phyloP scores from a whole-genome alignment of 805 yeast genomes.

The Candida tallmaniae region DNA sequence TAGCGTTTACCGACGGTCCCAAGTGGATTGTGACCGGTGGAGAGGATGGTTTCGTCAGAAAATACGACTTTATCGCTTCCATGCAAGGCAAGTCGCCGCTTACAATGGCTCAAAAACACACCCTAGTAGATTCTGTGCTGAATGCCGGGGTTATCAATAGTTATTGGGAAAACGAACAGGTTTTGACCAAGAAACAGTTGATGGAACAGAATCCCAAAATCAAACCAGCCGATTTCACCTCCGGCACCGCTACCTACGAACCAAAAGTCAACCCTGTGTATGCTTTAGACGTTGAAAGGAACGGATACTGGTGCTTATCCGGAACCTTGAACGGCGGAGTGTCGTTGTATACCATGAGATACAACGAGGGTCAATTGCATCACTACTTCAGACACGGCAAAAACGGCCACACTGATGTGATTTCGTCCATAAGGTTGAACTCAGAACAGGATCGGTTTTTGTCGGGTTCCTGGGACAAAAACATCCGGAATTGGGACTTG shows the following conservation, averaged over 20 bases:
- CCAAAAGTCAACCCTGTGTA: slow-evolving; percentile 81
- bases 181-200: slow-evolving; percentile 45
- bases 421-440: slow-evolving; percentile 66
- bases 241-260: slow-evolving; percentile 42
- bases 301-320: slow-evolving; percentile 77
- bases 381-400: slow-evolving; percentile 56
- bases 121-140: slow-evolving; percentile 77
- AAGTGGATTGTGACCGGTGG: slow-evolving; percentile 93
- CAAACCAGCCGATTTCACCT: slow-evolving; percentile 28
- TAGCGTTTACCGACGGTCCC: slow-evolving; percentile 75
- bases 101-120: slow-evolving; percentile 88
- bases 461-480: slow-evolving; percentile 90
- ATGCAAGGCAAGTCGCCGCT: slow-evolving; percentile 82
- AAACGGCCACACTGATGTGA: slow-evolving; percentile 64
- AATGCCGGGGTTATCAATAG: slow-evolving; percentile 79
- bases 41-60: slow-evolving; percentile 89
- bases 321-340: slow-evolving; percentile 88
- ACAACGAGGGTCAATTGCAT: slow-evolving; percentile 75
- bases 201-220: slow-evolving; percentile 31
- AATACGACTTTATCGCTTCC: slow-evolving; percentile 80
- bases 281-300: slow-evolving; percentile 77
- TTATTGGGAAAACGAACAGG: slow-evolving; percentile 97
- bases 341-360: slow-evolving; percentile 73
- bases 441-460: slow-evolving; percentile 57
- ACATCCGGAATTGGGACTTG: slow-evolving; percentile 79